phyloP scores from a whole-genome alignment of 371 early-diverging fungal genomes.

The Mucor irregularis region DNA sequence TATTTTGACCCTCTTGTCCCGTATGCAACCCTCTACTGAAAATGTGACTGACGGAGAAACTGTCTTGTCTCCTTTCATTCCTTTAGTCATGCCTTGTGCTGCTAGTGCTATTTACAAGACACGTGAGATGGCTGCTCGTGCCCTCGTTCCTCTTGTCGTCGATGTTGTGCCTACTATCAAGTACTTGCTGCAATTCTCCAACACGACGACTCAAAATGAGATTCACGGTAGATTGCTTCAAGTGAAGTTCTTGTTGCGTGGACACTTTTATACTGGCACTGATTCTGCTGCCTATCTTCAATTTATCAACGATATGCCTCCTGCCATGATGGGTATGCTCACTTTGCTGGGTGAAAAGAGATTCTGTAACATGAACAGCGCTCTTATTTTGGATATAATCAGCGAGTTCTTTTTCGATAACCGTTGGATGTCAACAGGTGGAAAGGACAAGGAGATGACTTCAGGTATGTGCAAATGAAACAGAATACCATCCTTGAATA shows the following conservation, averaged over 20 bases:
- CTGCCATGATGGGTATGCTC: slow-evolving; percentile 15
- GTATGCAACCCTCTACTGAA: slow-evolving; percentile 74
- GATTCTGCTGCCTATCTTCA: slow-evolving; percentile 24
- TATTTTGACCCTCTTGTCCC: slow-evolving; percentile 72
- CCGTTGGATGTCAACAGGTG: slow-evolving; percentile 35
- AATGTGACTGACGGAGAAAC: slow-evolving; percentile 46
- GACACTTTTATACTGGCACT: slow-evolving; percentile 52
- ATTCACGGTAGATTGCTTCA: slow-evolving; percentile 75
- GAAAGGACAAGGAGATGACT: slow-evolving; percentile 15
- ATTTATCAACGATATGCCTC: slow-evolving; percentile 43
- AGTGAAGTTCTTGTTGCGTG: slow-evolving; percentile 60
- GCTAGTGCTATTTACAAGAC: slow-evolving; percentile 78
- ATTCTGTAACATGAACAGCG: slow-evolving; percentile 38
- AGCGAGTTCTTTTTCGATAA: slow-evolving; percentile 56
- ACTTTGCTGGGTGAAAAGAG: slow-evolving; percentile 23
- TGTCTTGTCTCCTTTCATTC: slow-evolving; percentile 66
- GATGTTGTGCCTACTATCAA: slow-evolving; percentile 48
- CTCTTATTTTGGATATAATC: slow-evolving; percentile 51
- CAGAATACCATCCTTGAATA: not conserved
- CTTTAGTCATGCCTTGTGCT: slow-evolving; percentile 74
- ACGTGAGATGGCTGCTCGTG: slow-evolving; percentile 85
- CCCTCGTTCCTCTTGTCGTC: slow-evolving; percentile 70
- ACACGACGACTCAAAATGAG: slow-evolving; percentile 53
- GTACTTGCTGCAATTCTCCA: slow-evolving; percentile 22
- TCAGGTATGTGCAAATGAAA: no score